A percentile compares a stretch with the other conserved stretches of the same genome.
These are phyloP conservation scores for Cajanus cajan DNA, from an alignment of 306 rosid species.

Conservation along the genomic window DNA sequence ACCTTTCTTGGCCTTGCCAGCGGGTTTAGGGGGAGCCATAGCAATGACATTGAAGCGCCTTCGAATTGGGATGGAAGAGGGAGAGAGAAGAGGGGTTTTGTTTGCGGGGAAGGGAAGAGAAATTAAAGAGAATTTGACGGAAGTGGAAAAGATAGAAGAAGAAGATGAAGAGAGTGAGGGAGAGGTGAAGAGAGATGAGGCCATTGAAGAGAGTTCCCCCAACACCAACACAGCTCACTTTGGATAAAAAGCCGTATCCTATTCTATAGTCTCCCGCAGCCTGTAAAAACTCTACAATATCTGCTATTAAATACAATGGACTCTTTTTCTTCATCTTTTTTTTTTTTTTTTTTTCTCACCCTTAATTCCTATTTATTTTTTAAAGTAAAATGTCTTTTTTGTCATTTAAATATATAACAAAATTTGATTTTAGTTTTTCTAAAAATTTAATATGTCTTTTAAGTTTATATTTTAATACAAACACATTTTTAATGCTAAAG, in stretches of 20 bases:
- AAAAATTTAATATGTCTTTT: too few species aligned
- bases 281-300: background rate
- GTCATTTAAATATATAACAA: too few species aligned
- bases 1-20: constrained; percentile 92
- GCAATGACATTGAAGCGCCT: constrained; percentile 64
- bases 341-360: too few species aligned
- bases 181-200: constrained; percentile 47
- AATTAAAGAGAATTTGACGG: constrained; percentile 47
- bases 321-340: too few species aligned
- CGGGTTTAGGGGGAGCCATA: constrained; percentile 98
- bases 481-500: too few species aligned
- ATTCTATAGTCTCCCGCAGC: background rate
- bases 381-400: too few species aligned
- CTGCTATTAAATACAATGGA: background rate
- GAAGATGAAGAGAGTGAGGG: constrained; percentile 30
- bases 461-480: too few species aligned
- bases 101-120: constrained; percentile 21
- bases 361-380: too few species aligned
- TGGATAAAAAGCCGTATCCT: constrained; percentile 8
- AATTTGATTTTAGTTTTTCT: too few species aligned
- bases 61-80: constrained; percentile 29
- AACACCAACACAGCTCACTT: background rate
- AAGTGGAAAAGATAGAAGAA: constrained; percentile 52
- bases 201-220: constrained; percentile 42
- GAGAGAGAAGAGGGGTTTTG: constrained; percentile 21